phyloP scores from a whole-genome alignment of 805 yeast genomes.

The Cyberlindnera maclurae region DNA sequence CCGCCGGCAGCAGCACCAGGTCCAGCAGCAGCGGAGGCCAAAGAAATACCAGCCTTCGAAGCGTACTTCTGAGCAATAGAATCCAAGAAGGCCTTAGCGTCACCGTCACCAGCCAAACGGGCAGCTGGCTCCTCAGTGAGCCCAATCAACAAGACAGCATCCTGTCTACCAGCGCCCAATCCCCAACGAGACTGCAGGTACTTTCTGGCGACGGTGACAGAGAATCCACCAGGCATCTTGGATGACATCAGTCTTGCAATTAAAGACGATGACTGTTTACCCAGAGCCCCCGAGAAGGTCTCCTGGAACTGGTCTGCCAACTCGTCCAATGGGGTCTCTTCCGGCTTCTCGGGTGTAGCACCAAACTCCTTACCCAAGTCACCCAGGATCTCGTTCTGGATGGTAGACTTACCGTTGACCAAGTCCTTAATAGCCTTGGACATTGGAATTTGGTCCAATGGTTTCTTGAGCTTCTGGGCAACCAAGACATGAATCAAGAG shows the following conservation, averaged over 20 bases:
- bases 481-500: constrained; percentile 82
- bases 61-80: constrained; percentile 80
- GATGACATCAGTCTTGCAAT: constrained; percentile 89
- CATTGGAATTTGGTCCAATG: constrained; percentile 78
- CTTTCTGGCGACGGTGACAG: constrained; percentile 85
- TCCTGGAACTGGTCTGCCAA: constrained; percentile 95
- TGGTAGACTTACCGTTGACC: constrained; percentile 98
- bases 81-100: constrained; percentile 88
- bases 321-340: constrained; percentile 93
- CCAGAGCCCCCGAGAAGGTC: constrained; percentile 78
- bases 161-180: constrained; percentile 90
- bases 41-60: constrained; percentile 66
- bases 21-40: constrained; percentile 55
- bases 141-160: constrained; percentile 75
- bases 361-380: constrained; percentile 98
- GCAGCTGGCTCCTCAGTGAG: constrained; percentile 85
- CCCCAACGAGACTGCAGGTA: constrained; percentile 92
- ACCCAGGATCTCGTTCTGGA: constrained; percentile 97
- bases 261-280: constrained; percentile 87
- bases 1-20: constrained; percentile 39
- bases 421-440: constrained; percentile 92
- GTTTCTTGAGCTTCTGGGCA: constrained; percentile 92
- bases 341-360: constrained; percentile 97
- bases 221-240: constrained; percentile 99
- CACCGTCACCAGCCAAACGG: constrained; percentile 80